phyloP scores from a whole-genome alignment of 2,329 filamentous ascomycete genomes.

The Coniochaeta sp. region DNA sequence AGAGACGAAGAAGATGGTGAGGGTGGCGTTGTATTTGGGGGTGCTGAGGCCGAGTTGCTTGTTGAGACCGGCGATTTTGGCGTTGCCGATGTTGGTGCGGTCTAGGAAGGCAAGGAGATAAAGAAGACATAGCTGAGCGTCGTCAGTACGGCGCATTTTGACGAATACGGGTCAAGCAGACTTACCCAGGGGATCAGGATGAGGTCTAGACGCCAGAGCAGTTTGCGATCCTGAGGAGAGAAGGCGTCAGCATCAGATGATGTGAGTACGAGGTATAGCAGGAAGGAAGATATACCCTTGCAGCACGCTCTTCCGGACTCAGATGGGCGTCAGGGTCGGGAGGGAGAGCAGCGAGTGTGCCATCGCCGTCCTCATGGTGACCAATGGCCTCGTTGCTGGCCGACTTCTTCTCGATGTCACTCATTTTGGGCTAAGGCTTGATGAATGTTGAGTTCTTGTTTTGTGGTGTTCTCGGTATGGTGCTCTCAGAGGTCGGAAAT shows the following conservation, averaged over 20 bases:
- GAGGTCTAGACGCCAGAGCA: constrained; percentile 23
- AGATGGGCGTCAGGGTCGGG: constrained; percentile 18
- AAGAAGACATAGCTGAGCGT: constrained; percentile 54
- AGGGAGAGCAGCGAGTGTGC: constrained; percentile 11
- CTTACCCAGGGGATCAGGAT: constrained; percentile 29
- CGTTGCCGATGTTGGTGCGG: constrained; percentile 71
- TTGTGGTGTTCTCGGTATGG: too few species aligned
- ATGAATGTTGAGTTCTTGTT: too few species aligned
- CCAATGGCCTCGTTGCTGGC: background rate
- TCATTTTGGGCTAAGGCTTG: background rate
- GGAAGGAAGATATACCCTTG: constrained; percentile 9
- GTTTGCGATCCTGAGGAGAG: constrained; percentile 21
- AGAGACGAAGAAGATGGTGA: constrained; percentile 83
- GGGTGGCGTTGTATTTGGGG: constrained; percentile 62
- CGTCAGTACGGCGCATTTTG: background rate
- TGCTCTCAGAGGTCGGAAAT: too few species aligned
- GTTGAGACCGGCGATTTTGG: constrained; percentile 48
- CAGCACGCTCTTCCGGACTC: constrained; percentile 12
- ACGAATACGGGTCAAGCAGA: background rate
- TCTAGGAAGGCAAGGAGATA: constrained; percentile 71
- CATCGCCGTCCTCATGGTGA: background rate
- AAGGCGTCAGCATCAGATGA: background rate
- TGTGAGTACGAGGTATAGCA: background rate
- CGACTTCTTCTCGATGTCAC: constrained; percentile 4
- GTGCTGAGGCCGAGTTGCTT: constrained; percentile 55